Base-by-base conservation (phyloP, 2,329 filamentous ascomycete species). In the Microsporum canis region DNA sequence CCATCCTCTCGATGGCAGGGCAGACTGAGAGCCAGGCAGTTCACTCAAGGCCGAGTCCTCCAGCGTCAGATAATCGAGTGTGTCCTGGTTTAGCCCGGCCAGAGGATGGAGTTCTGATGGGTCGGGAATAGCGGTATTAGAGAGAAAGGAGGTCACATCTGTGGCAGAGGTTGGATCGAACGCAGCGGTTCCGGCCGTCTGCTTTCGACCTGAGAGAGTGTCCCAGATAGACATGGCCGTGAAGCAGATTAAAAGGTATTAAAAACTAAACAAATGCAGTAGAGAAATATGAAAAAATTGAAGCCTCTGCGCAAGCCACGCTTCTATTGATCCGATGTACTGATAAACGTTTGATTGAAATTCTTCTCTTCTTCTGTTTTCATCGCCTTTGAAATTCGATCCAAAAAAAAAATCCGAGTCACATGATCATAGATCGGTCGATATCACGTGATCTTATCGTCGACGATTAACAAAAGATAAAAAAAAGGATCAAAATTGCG, bases 1-100 rank as follows among this genome's bases (percentile, higher is more conserved):
- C 85, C 95, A 99, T 73, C 94, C 94, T 74, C 94, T 87, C 61
- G 91, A 96, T 49, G 95, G 94, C 60, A 99, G 83, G 60, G 91
- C 88, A 49, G 92, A 95, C 73, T 89, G 88, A 63, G 86, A 83
- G 70, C 91, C 91, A 57, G 91, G 91, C 23, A 95, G 82, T 70
- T 95, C 86, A 64, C 90, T 91, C 62, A 96, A 84, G 33, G 87
- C 84, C 57, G 90, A 89, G 73, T 99, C 95, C 77, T 99, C 94
- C 71, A 99, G 86, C 31, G 88, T 87, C 66, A 99, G 83, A 76
- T 99, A 99, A 75, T 99, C 94, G 70, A 99, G 86, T 0, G 88
- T 89, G 69, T 96, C 89, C 78, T 89, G 86, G 78, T 96, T 91
- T 64, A 99, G 80, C 67, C 94, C 94, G 60, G 94, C 91, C 61